Percentiles rank a stretch among this genome's conserved stretches.
Conservation (phyloP, 768 basidiomycete species). For the Suillus plorans region DNA sequence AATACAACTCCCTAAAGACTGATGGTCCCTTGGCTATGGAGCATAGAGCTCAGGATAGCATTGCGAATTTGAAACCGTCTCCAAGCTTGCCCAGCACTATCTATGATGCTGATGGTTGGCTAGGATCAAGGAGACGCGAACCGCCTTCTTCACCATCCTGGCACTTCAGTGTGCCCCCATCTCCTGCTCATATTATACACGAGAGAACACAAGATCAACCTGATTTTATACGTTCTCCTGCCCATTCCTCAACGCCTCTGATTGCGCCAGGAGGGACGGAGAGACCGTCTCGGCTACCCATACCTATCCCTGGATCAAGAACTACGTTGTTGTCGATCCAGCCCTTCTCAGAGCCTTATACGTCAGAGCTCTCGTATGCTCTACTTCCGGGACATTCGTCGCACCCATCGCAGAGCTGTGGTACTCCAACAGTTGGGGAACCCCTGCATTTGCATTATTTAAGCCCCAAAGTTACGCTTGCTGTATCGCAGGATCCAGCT, state of each 20-base stretch:
- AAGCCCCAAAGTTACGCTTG: background rate
- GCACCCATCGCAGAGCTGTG: background rate
- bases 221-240: background rate
- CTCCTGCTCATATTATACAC: background rate
- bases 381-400: background rate
- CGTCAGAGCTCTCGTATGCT: slow-evolving; percentile 3
- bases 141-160: background rate
- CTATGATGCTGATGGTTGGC: background rate
- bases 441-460: background rate
- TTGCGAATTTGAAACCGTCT: background rate
- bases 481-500: background rate
- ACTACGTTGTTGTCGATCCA: background rate
- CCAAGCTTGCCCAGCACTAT: background rate
- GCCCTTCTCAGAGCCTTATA: background rate
- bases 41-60: background rate
- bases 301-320: background rate
- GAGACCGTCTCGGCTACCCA: no score
- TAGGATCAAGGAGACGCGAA: background rate
- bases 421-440: background rate
- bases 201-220: background rate
- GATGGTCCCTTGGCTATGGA: background rate
- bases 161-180: background rate
- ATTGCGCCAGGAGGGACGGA: background rate
- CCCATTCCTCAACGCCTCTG: background rate
- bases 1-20: background rate